Percentiles rank a stretch among this genome's conserved stretches.
These are phyloP conservation scores for Singerocomus rubriflavus DNA, from an alignment of 1,284 basidiomycete species.

Conservation along the genomic window DNA sequence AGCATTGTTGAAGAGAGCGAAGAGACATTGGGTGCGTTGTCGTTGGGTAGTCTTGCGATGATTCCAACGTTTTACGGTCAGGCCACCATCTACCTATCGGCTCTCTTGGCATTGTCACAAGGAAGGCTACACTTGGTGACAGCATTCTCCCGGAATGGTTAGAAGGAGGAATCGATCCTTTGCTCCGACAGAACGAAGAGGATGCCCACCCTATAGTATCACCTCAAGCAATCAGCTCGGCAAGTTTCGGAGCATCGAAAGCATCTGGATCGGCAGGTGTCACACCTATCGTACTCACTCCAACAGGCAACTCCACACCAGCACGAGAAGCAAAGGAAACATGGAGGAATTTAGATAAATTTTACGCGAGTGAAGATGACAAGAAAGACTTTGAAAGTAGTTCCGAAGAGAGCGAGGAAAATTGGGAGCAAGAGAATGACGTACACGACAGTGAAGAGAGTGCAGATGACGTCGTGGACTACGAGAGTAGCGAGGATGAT, in stretches of 20 bases:
- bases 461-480: constrained; percentile 27
- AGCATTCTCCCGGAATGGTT: constrained; percentile 56
- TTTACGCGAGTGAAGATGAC: constrained; percentile 50
- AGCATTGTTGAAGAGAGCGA: constrained; percentile 39
- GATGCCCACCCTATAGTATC: constrained; percentile 41
- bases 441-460: constrained; percentile 36
- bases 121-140: constrained; percentile 44
- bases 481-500: constrained; percentile 25
- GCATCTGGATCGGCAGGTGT: constrained; percentile 19
- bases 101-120: constrained; percentile 55
- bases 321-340: constrained; percentile 40
- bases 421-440: constrained; percentile 33
- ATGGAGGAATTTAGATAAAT: constrained; percentile 65
- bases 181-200: constrained; percentile 55
- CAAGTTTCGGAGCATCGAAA: constrained; percentile 18
- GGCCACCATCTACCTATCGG: constrained; percentile 50
- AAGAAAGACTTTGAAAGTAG: constrained; percentile 22
- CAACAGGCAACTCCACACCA: constrained; percentile 44
- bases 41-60: neutral
- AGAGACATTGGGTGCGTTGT: constrained; percentile 24
- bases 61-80: constrained; percentile 19
- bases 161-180: constrained; percentile 56
- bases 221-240: constrained; percentile 41
- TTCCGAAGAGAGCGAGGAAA: constrained; percentile 25
- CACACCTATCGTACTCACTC: constrained; percentile 52